These are phyloP conservation scores for Amoebophrya sp. DNA, from an alignment of 169 alveolate species.

Conservation along the genomic window DNA sequence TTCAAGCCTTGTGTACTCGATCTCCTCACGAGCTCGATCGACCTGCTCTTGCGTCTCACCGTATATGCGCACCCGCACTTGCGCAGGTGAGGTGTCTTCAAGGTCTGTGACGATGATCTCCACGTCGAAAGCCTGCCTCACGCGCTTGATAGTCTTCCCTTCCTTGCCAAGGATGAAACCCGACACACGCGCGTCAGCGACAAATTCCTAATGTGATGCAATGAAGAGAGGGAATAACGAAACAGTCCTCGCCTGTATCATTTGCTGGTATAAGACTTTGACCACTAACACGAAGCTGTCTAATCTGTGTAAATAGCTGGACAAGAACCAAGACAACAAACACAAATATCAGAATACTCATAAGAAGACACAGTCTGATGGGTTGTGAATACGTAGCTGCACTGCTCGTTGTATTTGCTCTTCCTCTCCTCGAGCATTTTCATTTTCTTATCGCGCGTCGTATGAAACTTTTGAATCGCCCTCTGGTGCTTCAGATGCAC, in stretches of 20 bases:
- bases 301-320: background rate
- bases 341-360: too few species aligned
- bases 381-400: background rate
- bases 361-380: too few species aligned
- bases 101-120: background rate
- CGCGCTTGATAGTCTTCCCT: background rate
- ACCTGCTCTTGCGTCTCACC: constrained; percentile 23
- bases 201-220: background rate
- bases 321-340: background rate
- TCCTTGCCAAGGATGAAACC: background rate
- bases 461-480: background rate
- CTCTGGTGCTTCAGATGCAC: background rate
- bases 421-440: background rate
- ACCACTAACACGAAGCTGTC: too few species aligned
- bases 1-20: background rate
- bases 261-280: too few species aligned
- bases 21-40: background rate
- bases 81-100: background rate
- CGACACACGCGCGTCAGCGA: background rate
- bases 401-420: background rate
- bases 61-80: background rate
- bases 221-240: too few species aligned
- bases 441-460: background rate
- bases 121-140: background rate
- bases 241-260: too few species aligned